A percentile compares a stretch with the other conserved stretches of the same genome.
Evolutionary conservation across 2,329 filamentous ascomycete species (phyloP).

Genomic region (Aspergillus sp.): DNA sequence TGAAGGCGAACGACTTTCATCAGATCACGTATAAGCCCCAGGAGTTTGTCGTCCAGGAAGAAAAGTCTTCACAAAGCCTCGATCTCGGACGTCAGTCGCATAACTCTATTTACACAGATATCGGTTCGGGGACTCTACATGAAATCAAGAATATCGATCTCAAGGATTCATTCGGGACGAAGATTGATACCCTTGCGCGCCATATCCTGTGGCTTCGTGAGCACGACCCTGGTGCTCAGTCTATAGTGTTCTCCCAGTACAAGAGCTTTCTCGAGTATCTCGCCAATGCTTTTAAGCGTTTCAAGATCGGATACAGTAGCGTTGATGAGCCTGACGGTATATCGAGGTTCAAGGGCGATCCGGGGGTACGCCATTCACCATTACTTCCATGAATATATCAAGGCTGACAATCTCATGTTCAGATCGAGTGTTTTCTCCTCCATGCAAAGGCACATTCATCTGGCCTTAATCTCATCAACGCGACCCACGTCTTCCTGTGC

Average conservation of each 20-base stretch:
- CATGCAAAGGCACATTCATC: constrained; percentile 88
- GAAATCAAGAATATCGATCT: constrained; percentile 85
- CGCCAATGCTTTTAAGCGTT: constrained; percentile 68
- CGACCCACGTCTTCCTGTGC: constrained; percentile 91
- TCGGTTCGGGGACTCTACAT: constrained; percentile 70
- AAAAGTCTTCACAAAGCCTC: constrained; percentile 37
- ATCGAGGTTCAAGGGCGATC: constrained; percentile 75
- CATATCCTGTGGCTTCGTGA: constrained; percentile 85
- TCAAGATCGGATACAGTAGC: constrained; percentile 73
- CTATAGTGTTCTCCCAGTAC: constrained; percentile 93
- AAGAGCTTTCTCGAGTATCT: constrained; percentile 79
- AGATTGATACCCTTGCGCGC: constrained; percentile 80
- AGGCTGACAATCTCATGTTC: constrained; percentile 24
- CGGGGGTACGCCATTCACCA: constrained; percentile 46
- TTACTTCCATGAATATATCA: neutral
- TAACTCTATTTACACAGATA: constrained; percentile 74
- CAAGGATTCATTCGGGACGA: constrained; percentile 77
- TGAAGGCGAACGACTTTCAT: constrained; percentile 73
- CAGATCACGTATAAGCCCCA: constrained; percentile 83
- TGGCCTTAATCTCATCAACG: constrained; percentile 88
- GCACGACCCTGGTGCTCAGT: constrained; percentile 84
- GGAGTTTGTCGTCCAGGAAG: constrained; percentile 70
- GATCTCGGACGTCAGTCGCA: constrained; percentile 38
- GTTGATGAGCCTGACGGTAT: constrained; percentile 74
- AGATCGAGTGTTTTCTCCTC: constrained; percentile 81